These are phyloP conservation scores for Cordyceps cateniannulata DNA, from an alignment of 2,329 filamentous ascomycete genomes.

Conservation along the genomic window DNA sequence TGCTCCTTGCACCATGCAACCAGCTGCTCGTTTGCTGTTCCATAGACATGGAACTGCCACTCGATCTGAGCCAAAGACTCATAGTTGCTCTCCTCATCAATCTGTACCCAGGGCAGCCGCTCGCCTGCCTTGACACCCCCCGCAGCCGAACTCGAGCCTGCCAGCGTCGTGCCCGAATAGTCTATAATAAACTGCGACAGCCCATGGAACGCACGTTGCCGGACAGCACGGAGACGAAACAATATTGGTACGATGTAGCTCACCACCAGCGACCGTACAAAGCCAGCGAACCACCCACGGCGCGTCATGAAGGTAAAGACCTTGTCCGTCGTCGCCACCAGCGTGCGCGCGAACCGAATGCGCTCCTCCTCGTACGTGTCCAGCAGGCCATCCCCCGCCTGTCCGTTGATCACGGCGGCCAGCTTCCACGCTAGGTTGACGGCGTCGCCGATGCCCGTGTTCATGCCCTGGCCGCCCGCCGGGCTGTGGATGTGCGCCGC, in stretches of 20 bases:
- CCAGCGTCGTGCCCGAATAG: constrained; percentile 3
- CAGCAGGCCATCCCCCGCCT: constrained; percentile 15
- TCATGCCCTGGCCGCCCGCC: constrained; percentile 31
- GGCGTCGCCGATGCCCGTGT: constrained; percentile 29
- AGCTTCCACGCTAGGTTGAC: constrained; percentile 31
- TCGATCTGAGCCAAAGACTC: constrained; percentile 1
- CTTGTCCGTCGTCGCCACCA: constrained; percentile 3
- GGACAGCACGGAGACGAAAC: background rate
- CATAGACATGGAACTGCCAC: constrained; percentile 11
- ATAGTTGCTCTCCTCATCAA: background rate
- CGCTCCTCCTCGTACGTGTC: constrained; percentile 22
- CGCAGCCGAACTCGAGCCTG: background rate
- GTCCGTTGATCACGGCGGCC: constrained; percentile 19
- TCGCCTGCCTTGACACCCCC: background rate
- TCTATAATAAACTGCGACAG: background rate
- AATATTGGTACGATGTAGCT: background rate
- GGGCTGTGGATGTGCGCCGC: constrained; percentile 30
- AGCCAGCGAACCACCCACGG: background rate
- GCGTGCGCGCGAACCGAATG: background rate
- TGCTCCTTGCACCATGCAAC: background rate
- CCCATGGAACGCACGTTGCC: background rate
- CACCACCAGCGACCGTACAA: background rate
- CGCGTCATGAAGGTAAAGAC: background rate
- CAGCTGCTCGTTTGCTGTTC: background rate
- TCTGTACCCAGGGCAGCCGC: constrained; percentile 5